Conservation (phyloP, 2,329 filamentous ascomycete genomes). For the Knoxdaviesia proteae region DNA sequence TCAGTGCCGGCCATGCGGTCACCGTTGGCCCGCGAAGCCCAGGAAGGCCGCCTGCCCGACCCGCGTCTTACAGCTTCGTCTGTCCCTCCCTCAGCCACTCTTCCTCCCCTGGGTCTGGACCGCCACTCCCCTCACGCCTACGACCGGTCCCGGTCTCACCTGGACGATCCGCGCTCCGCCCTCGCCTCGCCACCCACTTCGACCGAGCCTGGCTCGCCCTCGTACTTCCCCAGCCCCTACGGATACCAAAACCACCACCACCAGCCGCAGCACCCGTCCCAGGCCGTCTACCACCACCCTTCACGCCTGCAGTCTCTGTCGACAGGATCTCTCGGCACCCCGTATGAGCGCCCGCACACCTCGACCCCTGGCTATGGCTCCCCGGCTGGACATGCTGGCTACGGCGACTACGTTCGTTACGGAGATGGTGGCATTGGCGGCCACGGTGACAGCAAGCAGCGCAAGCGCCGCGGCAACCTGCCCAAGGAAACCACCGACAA, state of each 20-base stretch:
- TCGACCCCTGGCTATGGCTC: slow-evolving; percentile 17
- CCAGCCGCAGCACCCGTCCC: slow-evolving; percentile 1
- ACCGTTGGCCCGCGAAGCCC: slow-evolving; percentile 3
- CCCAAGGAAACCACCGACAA: slow-evolving; percentile 80
- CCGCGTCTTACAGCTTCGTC: too few species aligned
- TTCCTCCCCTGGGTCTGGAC: slow-evolving; percentile 10
- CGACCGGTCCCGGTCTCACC: slow-evolving; percentile 5
- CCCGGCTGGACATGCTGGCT: slow-evolving; percentile 9
- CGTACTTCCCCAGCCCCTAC: slow-evolving; percentile 15
- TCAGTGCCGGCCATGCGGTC: slow-evolving; percentile 11
- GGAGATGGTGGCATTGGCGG: slow-evolving; percentile 18
- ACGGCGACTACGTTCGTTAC: slow-evolving; percentile 21
- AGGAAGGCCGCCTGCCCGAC: too few species aligned
- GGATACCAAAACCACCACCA: slow-evolving; percentile 10
- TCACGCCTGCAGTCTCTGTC: slow-evolving; percentile 24
- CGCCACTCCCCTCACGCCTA: slow-evolving; percentile 15
- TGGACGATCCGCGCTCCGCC: background rate
- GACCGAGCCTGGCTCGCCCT: slow-evolving; percentile 10
- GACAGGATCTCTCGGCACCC: slow-evolving; percentile 14
- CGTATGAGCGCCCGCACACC: background rate
- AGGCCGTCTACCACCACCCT: slow-evolving; percentile 18
- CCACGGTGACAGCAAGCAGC: slow-evolving; percentile 25
- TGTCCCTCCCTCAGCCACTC: too few species aligned
- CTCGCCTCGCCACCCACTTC: slow-evolving; percentile 7
- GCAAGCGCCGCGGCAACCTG: slow-evolving; percentile 59